Evolutionary conservation across 2,329 filamentous ascomycete genomes (phyloP).

Genomic region (Arthrobotrys sphaeroides): DNA sequence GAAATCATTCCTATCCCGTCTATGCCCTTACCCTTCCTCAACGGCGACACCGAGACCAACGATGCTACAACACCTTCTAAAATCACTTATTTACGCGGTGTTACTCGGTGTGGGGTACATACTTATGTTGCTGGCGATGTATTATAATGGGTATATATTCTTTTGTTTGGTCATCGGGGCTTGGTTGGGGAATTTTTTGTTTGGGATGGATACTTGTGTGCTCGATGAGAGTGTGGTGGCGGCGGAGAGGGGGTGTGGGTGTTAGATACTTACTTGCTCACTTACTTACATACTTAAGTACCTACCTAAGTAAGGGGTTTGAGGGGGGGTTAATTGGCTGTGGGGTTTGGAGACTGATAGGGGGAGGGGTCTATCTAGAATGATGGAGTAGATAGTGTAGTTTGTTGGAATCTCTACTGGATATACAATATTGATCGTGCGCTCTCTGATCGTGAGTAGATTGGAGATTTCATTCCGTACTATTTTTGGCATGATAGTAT

Average conservation of each 20-base stretch:
- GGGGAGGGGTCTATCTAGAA: no score
- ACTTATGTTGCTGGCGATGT: slow-evolving; percentile 67
- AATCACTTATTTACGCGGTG: slow-evolving; percentile 73
- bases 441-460: no score
- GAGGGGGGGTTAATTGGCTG: no score
- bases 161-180: slow-evolving; percentile 82
- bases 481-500: no score
- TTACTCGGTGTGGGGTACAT: slow-evolving; percentile 67
- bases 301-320: no score
- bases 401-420: no score
- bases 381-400: no score
- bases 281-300: no score
- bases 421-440: no score
- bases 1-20: slow-evolving; percentile 11
- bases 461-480: no score
- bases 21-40: not conserved
- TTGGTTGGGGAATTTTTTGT: slow-evolving; percentile 76
- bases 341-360: no score
- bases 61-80: slow-evolving; percentile 71
- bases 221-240: slow-evolving; percentile 42
- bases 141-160: slow-evolving; percentile 78
- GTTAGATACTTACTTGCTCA: slow-evolving; percentile 5
- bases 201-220: slow-evolving; percentile 71
- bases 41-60: slow-evolving; percentile 66
- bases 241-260: slow-evolving; percentile 40